Evolutionary conservation across 1,284 basidiomycete genomes (phyloP), one percentile per base, ranked within the genome.

Genomic region (Leccinum solheimii): DNA sequence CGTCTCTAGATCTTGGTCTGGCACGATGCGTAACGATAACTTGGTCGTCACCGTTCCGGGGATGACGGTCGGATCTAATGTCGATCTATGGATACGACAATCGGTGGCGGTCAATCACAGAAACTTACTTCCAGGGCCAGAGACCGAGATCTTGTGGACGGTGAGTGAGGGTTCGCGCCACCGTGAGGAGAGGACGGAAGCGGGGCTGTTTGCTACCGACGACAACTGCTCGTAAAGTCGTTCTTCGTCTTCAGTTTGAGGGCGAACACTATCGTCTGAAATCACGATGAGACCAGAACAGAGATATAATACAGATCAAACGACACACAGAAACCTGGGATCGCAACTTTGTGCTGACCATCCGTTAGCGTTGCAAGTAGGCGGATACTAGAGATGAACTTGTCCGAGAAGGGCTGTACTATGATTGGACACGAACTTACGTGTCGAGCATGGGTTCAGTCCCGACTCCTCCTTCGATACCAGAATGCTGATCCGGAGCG

Each of bases 361-460:
- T 89, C 85, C 0, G 86, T 87, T 16, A 98, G 77, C 1, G 84
- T 88, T 0, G 88, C 84, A 8, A 98, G 81, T 5, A 98, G 78
- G 53, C 88, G 87, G 32, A 97, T 82, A 86, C 94, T 92, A 63
- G 59, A 58, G 21, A 45, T 49, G 55, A 43, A 62, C 59, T 59
- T 64, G 59, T 65, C 61, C 43, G 55, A 34, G 56, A 57, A 60
- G 58, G 5, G 27, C 10, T 19, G 30, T 3, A 14, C 9, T n/a
- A 6, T 38, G 13, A 5, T 43, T 1, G 7, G 56, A 55, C 16
- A 56, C 23, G 55, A 43, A 72, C 83, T 64, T 69, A 92, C 91
- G 97, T 93, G 72, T 97, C 95, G 56, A 90, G 81, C 92, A 98
- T 96, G 0, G 95, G 95, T 75, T 98, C 96, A 4, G 81, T 80